Evolutionary conservation across 1,284 basidiomycete species (phyloP).

Genomic region (Ceratobasidium sp.): DNA sequence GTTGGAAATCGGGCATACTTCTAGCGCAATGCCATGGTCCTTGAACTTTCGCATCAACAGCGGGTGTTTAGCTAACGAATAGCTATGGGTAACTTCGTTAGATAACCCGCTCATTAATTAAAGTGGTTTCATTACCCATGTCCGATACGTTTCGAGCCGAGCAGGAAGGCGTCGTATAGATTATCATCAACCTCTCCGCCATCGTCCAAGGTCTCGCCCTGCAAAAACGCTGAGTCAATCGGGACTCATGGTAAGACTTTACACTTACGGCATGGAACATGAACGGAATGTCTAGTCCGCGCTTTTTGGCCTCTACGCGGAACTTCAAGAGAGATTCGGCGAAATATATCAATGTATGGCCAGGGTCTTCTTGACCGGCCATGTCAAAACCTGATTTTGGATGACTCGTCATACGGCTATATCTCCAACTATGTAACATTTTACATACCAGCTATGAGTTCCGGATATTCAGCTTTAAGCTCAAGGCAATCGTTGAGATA

Average conservation of each 20-base stretch:
- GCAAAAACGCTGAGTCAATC: too few species aligned
- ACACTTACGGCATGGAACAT: constrained; percentile 77
- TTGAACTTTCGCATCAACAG: constrained; percentile 52
- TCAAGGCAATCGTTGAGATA: constrained; percentile 79
- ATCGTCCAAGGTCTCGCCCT: constrained; percentile 47
- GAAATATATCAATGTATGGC: constrained; percentile 75
- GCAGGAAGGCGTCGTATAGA: constrained; percentile 56
- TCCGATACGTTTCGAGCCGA: constrained; percentile 56
- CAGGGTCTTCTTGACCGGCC: constrained; percentile 79
- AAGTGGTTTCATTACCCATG: too few species aligned
- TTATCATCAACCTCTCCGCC: constrained; percentile 70
- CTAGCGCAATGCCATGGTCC: too few species aligned
- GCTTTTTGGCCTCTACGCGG: constrained; percentile 67
- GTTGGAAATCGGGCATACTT: too few species aligned
- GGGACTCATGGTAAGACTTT: too few species aligned
- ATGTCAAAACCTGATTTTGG: constrained; percentile 79
- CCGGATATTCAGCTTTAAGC: constrained; percentile 79
- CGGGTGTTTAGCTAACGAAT: constrained; percentile 55
- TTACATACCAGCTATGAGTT: constrained; percentile 73
- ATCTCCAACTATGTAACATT: background rate
- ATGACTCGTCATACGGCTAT: constrained; percentile 20
- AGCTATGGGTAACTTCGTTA: too few species aligned
- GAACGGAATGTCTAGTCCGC: constrained; percentile 77
- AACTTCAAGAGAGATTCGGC: constrained; percentile 73
- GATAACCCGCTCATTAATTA: too few species aligned